Evolutionary conservation across 179 eudicot genomes (phyloP).

Genomic region (Beta lomatogona): DNA sequence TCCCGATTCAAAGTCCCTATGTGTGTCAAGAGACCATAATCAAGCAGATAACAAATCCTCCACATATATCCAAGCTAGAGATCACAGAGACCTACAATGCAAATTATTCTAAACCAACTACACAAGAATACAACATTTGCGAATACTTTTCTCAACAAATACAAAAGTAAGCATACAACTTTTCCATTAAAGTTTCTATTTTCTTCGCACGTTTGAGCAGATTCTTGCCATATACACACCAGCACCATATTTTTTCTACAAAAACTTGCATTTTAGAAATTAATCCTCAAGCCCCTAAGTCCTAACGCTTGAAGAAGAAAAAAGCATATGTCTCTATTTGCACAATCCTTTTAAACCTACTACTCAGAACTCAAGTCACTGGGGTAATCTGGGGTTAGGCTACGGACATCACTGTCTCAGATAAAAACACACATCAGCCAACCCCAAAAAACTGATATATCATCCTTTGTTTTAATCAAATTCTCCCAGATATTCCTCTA

Average conservation of each 20-base stretch:
- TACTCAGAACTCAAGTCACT: constrained; percentile 2
- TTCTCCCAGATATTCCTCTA: not conserved
- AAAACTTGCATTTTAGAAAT: not conserved
- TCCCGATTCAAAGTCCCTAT: not conserved
- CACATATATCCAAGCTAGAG: not conserved
- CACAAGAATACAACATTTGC: not conserved
- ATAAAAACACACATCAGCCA: not conserved
- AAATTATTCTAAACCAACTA: not conserved
- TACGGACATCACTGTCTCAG: not conserved
- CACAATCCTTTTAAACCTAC: not conserved
- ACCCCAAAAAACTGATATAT: not conserved
- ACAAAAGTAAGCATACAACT: not conserved
- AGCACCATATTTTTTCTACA: not conserved
- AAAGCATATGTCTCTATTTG: not conserved
- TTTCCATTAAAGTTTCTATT: not conserved
- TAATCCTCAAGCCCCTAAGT: not conserved
- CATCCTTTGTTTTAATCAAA: not conserved
- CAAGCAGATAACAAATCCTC: not conserved
- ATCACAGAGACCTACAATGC: not conserved
- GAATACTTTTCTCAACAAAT: not conserved
- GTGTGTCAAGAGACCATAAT: not conserved
- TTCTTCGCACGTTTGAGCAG: not conserved
- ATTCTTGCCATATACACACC: not conserved
- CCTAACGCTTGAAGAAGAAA: not conserved
- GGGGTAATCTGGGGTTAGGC: not conserved